A percentile compares a stretch with the other conserved stretches of the same genome.
Evolutionary conservation across 305 asterid species (phyloP).

Genomic region (Fraxinus latifolia): DNA sequence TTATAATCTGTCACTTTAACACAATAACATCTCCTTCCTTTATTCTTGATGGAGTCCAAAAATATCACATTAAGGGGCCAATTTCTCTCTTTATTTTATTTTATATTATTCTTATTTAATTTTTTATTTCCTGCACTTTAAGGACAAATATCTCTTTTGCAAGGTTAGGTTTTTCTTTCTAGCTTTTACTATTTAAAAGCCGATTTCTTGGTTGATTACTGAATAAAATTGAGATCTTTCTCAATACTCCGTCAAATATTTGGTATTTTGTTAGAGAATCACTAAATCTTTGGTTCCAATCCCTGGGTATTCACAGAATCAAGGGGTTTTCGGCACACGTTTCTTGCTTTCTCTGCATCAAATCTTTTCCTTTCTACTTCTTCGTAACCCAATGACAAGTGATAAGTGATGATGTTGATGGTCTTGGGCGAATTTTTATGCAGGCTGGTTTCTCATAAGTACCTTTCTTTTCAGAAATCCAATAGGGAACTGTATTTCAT

Average conservation of each 20-base stretch:
- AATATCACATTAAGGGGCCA: not conserved
- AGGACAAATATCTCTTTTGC: not conserved
- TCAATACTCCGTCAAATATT: not conserved
- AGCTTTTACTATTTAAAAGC: not conserved
- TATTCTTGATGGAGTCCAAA: not conserved
- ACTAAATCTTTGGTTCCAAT: not conserved
- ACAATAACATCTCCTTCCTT: not conserved
- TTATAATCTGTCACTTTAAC: not conserved
- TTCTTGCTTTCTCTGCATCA: not conserved
- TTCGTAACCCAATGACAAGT: not conserved
- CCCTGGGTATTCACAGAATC: not conserved
- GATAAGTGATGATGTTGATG: constrained; percentile 3
- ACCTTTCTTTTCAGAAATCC: not conserved
- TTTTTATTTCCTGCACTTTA: not conserved
- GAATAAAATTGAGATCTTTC: not conserved
- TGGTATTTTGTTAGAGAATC: not conserved
- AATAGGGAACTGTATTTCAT: not conserved
- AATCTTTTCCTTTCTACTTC: not conserved
- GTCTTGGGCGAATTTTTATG: not conserved
- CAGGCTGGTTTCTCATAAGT: not conserved
- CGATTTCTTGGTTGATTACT: not conserved
- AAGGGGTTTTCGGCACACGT: not conserved
- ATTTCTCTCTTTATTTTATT: not conserved
- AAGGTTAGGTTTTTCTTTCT: not conserved
- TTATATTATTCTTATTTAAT: not conserved